Percentiles rank a stretch among this genome's conserved stretches.
Evolutionary conservation across 176 grass and related monocot species (phyloP).

Genomic region (Cymbopogon citratus): DNA sequence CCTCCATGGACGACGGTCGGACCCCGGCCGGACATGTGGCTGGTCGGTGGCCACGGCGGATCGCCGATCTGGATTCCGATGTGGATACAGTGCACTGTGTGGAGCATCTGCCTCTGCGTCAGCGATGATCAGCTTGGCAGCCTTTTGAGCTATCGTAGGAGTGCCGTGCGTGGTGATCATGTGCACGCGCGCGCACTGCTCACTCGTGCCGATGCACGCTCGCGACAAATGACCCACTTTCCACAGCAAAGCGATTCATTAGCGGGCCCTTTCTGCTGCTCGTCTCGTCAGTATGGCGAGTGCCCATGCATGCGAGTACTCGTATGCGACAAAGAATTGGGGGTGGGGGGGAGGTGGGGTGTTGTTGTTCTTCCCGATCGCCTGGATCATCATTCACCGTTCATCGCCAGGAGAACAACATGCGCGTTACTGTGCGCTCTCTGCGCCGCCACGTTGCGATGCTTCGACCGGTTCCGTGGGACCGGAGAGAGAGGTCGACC

Average conservation of each 20-base stretch:
- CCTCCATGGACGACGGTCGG: neutral
- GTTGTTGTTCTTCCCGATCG: too few relatives aligned
- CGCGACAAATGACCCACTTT: neutral
- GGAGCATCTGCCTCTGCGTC: neutral
- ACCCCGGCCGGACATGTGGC: slow-evolving; percentile 1
- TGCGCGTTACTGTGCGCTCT: neutral
- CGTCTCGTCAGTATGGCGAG: neutral
- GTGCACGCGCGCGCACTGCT: neutral
- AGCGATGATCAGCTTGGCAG: neutral
- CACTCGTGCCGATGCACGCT: neutral
- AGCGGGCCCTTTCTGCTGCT: too few relatives aligned
- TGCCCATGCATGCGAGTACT: neutral
- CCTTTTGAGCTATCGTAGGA: neutral
- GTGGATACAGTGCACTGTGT: neutral
- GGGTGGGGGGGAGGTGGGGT: too few relatives aligned
- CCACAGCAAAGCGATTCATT: neutral
- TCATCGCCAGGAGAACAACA: neutral
- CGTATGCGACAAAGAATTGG: neutral
- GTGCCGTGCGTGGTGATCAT: neutral
- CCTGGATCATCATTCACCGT: neutral
- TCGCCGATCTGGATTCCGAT: neutral
- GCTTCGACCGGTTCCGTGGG: neutral
- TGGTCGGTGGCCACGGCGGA: slow-evolving; percentile 16
- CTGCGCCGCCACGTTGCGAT: neutral
- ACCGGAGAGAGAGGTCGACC: neutral